phyloP scores from a whole-genome alignment of 352 stramenopile genomes.

The Halophytophthora batemanensis region DNA sequence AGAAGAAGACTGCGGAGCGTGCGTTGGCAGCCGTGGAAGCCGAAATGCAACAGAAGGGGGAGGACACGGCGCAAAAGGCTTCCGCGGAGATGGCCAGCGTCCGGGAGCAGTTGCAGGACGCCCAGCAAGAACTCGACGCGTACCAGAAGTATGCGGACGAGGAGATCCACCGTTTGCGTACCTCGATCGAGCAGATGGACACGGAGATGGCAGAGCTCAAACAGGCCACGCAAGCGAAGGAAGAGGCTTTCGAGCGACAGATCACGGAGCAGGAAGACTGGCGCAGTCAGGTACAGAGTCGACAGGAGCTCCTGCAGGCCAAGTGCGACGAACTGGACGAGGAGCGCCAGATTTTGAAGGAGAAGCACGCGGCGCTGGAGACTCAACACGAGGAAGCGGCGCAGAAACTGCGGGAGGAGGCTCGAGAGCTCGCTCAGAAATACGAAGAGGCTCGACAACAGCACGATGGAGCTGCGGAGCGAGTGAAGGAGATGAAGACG shows the following conservation, averaged over 20 bases:
- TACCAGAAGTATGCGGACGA: constrained; percentile 49
- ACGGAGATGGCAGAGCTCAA: constrained; percentile 33
- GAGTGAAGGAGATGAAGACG: constrained; percentile 34
- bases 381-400: constrained; percentile 21
- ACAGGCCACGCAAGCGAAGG: constrained; percentile 14
- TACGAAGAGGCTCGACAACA: constrained; percentile 20
- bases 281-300: constrained; percentile 21
- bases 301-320: constrained; percentile 27
- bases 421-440: constrained; percentile 26
- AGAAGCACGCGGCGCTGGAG: constrained; percentile 30
- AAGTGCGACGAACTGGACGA: constrained; percentile 32
- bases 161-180: constrained; percentile 48
- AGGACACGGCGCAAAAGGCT: constrained; percentile 27
- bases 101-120: constrained; percentile 39
- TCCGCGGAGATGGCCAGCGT: constrained; percentile 35
- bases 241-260: constrained; percentile 23
- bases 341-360: constrained; percentile 19
- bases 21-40: constrained; percentile 23
- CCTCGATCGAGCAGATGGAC: constrained; percentile 35
- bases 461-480: constrained; percentile 18
- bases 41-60: constrained; percentile 35
- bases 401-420: constrained; percentile 28
- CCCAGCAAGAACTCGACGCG: constrained; percentile 46
- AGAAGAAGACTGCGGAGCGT: constrained; percentile 31
- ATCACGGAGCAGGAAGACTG: constrained; percentile 25